phyloP scores from a whole-genome alignment of 768 basidiomycete species.

The Amanita rimosa region DNA sequence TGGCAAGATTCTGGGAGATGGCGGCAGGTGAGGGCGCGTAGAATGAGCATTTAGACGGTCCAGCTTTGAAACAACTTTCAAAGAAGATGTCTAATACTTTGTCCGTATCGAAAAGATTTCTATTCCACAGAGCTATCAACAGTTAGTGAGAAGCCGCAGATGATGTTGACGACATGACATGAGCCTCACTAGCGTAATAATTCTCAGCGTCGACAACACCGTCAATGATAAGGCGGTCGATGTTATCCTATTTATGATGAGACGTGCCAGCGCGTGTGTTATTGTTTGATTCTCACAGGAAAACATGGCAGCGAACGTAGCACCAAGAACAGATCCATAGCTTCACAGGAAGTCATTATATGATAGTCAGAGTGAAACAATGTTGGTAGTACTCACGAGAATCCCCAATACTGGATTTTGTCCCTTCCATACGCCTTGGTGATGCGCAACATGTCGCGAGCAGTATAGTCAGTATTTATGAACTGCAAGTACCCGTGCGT shows the following conservation, averaged over 20 bases:
- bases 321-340: conserved; percentile 14
- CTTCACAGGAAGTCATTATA: conserved; percentile 11
- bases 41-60: conserved; percentile 24
- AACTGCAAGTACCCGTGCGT: conserved; percentile 18
- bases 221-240: conserved; percentile 21
- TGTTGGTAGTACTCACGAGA: conserved; percentile 12
- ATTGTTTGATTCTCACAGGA: conserved; percentile 7
- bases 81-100: conserved; percentile 26
- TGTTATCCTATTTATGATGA: conserved; percentile 12
- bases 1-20: conserved; percentile 23
- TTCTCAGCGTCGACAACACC: conserved; percentile 17
- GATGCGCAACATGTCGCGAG: conserved; percentile 14
- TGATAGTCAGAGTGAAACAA: neutral
- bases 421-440: conserved; percentile 17
- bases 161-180: neutral
- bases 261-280: conserved; percentile 3
- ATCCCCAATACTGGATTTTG: conserved; percentile 21
- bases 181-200: conserved; percentile 14
- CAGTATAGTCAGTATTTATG: conserved; percentile 27
- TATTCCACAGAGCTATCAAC: conserved; percentile 22
- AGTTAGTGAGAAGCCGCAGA: neutral
- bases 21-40: conserved; percentile 22
- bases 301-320: conserved; percentile 14
- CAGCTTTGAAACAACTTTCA: conserved; percentile 24
- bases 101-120: conserved; percentile 26